phyloP scores from a whole-genome alignment of 2,329 filamentous ascomycete species.

The Colletotrichum paranaense region DNA sequence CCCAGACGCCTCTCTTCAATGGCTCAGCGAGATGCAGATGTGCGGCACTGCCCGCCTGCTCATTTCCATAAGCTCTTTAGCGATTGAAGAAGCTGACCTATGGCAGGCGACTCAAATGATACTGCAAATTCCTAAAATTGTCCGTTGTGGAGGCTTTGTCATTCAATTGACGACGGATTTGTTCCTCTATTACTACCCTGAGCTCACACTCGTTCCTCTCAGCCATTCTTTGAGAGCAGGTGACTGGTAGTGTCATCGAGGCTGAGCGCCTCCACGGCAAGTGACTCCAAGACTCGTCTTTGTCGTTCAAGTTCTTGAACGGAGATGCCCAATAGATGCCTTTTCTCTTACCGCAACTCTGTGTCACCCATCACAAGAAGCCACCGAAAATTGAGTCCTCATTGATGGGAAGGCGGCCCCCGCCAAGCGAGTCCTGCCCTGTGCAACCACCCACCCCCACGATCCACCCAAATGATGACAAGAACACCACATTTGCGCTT shows the following conservation, averaged over 20 bases:
- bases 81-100: background rate
- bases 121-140: background rate
- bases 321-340: background rate
- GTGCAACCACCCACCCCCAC: background rate
- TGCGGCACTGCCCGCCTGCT: background rate
- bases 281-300: background rate
- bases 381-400: background rate
- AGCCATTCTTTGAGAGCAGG: background rate
- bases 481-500: background rate
- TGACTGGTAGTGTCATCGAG: background rate
- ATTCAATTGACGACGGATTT: background rate
- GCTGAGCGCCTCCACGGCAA: background rate
- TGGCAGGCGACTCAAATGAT: background rate
- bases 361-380: constrained; percentile 4
- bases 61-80: background rate
- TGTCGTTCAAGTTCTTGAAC: background rate
- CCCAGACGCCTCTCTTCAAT: background rate
- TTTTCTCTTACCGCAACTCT: background rate
- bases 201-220: background rate
- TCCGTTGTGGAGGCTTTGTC: background rate
- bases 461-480: constrained; percentile 10
- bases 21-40: background rate
- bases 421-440: background rate
- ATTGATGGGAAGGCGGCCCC: background rate
- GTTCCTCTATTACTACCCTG: background rate